phyloP scores from a whole-genome alignment of 2,329 filamentous ascomycete genomes.

The Pseudovirgaria hyperparasitica region DNA sequence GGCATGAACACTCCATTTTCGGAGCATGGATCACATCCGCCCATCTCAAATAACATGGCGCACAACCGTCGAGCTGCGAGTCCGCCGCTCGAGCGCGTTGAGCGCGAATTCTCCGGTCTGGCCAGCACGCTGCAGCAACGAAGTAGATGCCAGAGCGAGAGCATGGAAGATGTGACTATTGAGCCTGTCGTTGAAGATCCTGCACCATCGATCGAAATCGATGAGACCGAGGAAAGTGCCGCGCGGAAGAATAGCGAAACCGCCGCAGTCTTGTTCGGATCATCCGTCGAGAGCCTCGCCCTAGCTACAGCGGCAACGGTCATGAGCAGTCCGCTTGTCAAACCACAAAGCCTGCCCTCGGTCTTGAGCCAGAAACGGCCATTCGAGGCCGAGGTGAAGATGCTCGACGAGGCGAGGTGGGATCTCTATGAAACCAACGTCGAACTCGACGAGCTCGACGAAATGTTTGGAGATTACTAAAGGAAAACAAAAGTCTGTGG shows the following conservation, averaged over 20 bases:
- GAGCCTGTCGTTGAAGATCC: constrained; percentile 19
- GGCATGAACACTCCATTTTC: constrained; percentile 45
- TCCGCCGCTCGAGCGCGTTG: constrained; percentile 83
- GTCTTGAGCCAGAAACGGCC: constrained; percentile 8
- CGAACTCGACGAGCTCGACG: constrained; percentile 85
- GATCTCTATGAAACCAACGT: constrained; percentile 51
- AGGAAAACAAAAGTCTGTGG: constrained; percentile 4
- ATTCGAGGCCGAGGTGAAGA: constrained; percentile 19
- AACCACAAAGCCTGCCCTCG: constrained; percentile 15
- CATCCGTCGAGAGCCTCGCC: constrained; percentile 6
- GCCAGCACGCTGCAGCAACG: constrained; percentile 66
- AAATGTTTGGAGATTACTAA: constrained; percentile 66
- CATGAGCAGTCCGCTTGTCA: constrained; percentile 34
- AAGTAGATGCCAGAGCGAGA: constrained; percentile 29
- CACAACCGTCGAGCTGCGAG: constrained; percentile 64
- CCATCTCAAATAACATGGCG: constrained; percentile 29
- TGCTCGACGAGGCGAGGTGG: constrained; percentile 19
- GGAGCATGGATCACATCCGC: constrained; percentile 27
- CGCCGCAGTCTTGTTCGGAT: constrained; percentile 35
- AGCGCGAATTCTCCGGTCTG: constrained; percentile 93
- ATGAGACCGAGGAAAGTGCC: constrained; percentile 34
- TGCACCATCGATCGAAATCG: constrained; percentile 22
- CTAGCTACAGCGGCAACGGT: constrained; percentile 1
- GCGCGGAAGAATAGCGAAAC: constrained; percentile 39
- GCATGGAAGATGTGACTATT: constrained; percentile 22